Percentiles rank a stretch among this genome's conserved stretches.
Evolutionary conservation across 352 stramenopile genomes (phyloP).

Genomic region (Pythium utonaiense): DNA sequence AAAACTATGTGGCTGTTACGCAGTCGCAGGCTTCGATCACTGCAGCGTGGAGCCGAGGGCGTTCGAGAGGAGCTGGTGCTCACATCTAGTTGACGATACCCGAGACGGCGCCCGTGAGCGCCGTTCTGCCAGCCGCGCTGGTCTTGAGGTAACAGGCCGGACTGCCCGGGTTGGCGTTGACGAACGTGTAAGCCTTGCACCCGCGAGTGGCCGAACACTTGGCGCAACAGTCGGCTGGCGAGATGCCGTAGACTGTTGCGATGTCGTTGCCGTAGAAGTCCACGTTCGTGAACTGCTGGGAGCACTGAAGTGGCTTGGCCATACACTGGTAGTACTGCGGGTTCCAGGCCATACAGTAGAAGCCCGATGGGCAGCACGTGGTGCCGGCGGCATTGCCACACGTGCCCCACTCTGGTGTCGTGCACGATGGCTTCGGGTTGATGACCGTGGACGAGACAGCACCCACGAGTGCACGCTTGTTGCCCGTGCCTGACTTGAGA

Average conservation of each 20-base stretch:
- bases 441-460: conserved; percentile 11
- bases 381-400: conserved; percentile 13
- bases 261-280: conserved; percentile 55
- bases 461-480: not conserved
- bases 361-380: conserved; percentile 19
- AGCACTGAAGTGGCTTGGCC: conserved; percentile 29
- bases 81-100: conserved; percentile 22
- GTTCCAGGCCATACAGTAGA: conserved; percentile 27
- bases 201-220: conserved; percentile 35
- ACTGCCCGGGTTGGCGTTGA: conserved; percentile 17
- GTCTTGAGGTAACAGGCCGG: conserved; percentile 30
- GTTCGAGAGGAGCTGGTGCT: too few relatives aligned
- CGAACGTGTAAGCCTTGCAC: conserved; percentile 53
- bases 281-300: conserved; percentile 31
- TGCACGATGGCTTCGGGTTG: not conserved
- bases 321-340: conserved; percentile 29
- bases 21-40: not conserved
- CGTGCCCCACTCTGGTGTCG: conserved; percentile 9
- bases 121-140: not conserved
- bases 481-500: conserved; percentile 33
- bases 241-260: conserved; percentile 29
- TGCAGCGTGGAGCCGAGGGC: too few relatives aligned
- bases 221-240: conserved; percentile 12
- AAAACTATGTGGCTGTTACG: not conserved
- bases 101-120: conserved; percentile 23